phyloP scores from a whole-genome alignment of 2,329 filamentous ascomycete genomes.

The Raffaelea deltoideospora region DNA sequence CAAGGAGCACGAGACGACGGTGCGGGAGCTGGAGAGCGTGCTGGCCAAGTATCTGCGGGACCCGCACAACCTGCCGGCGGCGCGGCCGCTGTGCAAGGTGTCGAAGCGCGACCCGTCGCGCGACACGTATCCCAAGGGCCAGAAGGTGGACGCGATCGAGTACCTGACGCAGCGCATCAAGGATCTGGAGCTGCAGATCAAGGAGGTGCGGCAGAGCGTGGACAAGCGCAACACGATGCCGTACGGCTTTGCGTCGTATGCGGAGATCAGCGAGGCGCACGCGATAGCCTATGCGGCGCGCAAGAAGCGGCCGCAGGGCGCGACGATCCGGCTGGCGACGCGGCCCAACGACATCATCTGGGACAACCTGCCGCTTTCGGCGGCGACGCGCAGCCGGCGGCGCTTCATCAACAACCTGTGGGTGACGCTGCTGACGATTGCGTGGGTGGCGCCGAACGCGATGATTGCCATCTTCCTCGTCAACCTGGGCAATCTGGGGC shows the following conservation, averaged over 20 bases:
- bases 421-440: slow-evolving; percentile 62
- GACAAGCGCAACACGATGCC: slow-evolving; percentile 80
- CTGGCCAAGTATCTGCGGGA: slow-evolving; percentile 85
- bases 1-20: slow-evolving; percentile 64
- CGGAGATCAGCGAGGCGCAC: slow-evolving; percentile 77
- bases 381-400: slow-evolving; percentile 53
- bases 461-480: slow-evolving; percentile 89
- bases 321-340: slow-evolving; percentile 65
- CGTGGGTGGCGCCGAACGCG: slow-evolving; percentile 88
- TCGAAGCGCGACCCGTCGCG: slow-evolving; percentile 65
- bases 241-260: slow-evolving; percentile 90
- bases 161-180: slow-evolving; percentile 79
- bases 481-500: slow-evolving; percentile 66
- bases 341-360: slow-evolving; percentile 88
- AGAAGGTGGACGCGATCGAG: slow-evolving; percentile 86
- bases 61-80: slow-evolving; percentile 61
- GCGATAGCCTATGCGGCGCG: slow-evolving; percentile 69
- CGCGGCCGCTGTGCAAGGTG: slow-evolving; percentile 63
- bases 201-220: slow-evolving; percentile 63
- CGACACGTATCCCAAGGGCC: slow-evolving; percentile 44
- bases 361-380: slow-evolving; percentile 72
- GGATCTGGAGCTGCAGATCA: slow-evolving; percentile 69
- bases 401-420: slow-evolving; percentile 70
- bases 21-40: slow-evolving; percentile 68
- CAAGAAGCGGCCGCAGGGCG: slow-evolving; percentile 65